Percentiles rank a stretch among this genome's conserved stretches.
These are phyloP conservation scores for Blastobotrys raffinosifermentans DNA, from an alignment of 1,139 yeast species.

Conservation along the genomic window DNA sequence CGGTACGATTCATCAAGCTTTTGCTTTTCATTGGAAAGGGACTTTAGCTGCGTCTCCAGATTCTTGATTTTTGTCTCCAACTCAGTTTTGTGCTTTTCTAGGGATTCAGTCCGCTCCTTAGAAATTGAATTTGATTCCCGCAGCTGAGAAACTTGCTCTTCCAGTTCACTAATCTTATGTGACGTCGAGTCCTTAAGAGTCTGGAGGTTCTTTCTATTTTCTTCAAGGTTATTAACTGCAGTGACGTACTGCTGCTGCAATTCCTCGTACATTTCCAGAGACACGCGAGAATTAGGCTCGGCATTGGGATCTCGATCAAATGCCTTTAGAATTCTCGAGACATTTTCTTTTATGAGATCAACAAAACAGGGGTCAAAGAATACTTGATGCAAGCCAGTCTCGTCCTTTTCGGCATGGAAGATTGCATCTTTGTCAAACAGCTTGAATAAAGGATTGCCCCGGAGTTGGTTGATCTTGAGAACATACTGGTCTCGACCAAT, in stretches of 20 bases:
- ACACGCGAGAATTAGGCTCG: slow-evolving; percentile 62
- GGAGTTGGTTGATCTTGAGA: slow-evolving; percentile 66
- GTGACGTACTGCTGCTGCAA: slow-evolving; percentile 42
- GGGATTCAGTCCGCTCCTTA: slow-evolving; percentile 6
- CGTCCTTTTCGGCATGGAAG: slow-evolving; percentile 51
- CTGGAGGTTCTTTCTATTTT: slow-evolving; percentile 21
- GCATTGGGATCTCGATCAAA: slow-evolving; percentile 66
- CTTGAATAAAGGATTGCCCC: slow-evolving; percentile 50
- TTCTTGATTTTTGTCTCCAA: slow-evolving; percentile 13
- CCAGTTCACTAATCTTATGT: slow-evolving; percentile 3
- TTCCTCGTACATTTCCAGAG: slow-evolving; percentile 67
- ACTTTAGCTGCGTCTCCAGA: slow-evolving; percentile 5
- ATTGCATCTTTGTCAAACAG: slow-evolving; percentile 47
- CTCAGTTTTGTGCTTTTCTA: slow-evolving; percentile 15
- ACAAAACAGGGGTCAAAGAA: slow-evolving; percentile 65
- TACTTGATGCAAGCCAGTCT: slow-evolving; percentile 81
- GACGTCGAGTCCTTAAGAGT: slow-evolving; percentile 8
- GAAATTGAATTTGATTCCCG: slow-evolving; percentile 1
- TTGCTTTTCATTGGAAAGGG: slow-evolving; percentile 9
- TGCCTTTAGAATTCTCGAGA: slow-evolving; percentile 61
- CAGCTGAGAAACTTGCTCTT: slow-evolving; percentile 1
- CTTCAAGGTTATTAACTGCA: slow-evolving; percentile 32
- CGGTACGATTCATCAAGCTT: slow-evolving; percentile 15
- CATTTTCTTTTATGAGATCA: slow-evolving; percentile 61
- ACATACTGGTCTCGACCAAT: slow-evolving; percentile 79